Base-by-base conservation (phyloP, 352 stramenopile genomes). In the Phytophthora cactorum region DNA sequence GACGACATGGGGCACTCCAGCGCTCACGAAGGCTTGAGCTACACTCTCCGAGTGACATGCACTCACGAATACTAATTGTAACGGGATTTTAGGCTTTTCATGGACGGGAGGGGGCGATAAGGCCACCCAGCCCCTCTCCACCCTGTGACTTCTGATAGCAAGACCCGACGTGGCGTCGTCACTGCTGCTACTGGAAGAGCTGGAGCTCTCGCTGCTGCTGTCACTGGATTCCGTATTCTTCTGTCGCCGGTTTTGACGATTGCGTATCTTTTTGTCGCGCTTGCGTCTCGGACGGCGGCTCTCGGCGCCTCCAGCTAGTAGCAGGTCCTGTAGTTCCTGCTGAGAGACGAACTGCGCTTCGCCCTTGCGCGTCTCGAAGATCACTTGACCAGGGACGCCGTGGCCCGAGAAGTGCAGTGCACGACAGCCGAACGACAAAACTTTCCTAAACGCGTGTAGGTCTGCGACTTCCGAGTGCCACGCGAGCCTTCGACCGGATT, bases 1-100 rank as follows among this genome's bases (percentile, higher is more conserved):
- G 11, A 98, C 86, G 2, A 98, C 92, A 49, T 98, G 92, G 2
- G 89, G 88, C 32, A 98, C 90, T 6, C 92, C 92, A 1, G 90
- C 92, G 43, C 81, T 79, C 52, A 96, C 92, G 55, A 98, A 97
- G 0, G 92, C 91, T 45, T 96, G 76, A 4, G 89, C 92, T 8
- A 92, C 89, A 59, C 79, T 88, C 56, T 97, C 88, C 22, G 89
- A 97, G 70, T 96, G 86, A 58, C 92, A 97, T 17, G 92, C 89
- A 68, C 85, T 97, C 43, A 97, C 83, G 51, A 98, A 95, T 32
- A 97, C 91, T 47, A 98, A 77, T 56, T 92, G 72, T 60, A 93
- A 80, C 0, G 83, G 81, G 11, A 80, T 74, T 31, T 66, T 76
- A 1, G 80, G 78, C 27, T 68, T 72, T 12, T 72, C 74, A 31